Base-by-base conservation (phyloP, 225 moss, liverwort and hornwort species). In the Straminergon stramineum region DNA sequence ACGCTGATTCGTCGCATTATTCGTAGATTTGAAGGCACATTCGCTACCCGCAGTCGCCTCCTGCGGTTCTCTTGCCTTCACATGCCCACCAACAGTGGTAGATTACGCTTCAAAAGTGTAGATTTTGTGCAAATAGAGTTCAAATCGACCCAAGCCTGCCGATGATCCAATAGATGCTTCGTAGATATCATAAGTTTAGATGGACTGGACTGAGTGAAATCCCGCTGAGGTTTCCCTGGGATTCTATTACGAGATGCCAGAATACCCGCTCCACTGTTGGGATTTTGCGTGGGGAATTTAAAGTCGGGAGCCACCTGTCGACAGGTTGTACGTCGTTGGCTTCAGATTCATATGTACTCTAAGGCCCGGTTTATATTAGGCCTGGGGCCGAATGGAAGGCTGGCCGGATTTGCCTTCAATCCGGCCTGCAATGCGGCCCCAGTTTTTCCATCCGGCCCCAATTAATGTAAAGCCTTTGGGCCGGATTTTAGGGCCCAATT, bases 31-130 rank as follows among this genome's bases (percentile, higher is more conserved):
- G 4, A 20, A 32, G 20, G 20, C 20, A 32, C 20, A 19, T 3
- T 23, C 7, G 13, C 39, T 19, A 19, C 51, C 20, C 12, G 31
- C 10, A 9, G 11, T 4, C 31, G 31, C 73, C 11, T 4, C 31
- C 2, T 6, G 4, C 34, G 4, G 9, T 7, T 0, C 31, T 20
- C 48, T 9, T 10, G 30, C 30, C 39, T 71, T 27, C 43, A 10
- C 16, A 2, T 7, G 10, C 5, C 17, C 14, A 48, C 2, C 17
- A 30, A 4, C 0, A 74, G 6, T 30, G 51, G 20, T 75, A 76
- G 76, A 76, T 13, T 21, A 21, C 5, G 2, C 4, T 2, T 5
- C 0, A 5, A 5, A 34, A 20, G 21, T 21, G 8, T 76, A 52
- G 52, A 76, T 11, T 76, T 34, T 2, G 1, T 7, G 7, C 0